Base-by-base conservation (phyloP, 106 monocot genomes). In the Acorus gramineus region DNA sequence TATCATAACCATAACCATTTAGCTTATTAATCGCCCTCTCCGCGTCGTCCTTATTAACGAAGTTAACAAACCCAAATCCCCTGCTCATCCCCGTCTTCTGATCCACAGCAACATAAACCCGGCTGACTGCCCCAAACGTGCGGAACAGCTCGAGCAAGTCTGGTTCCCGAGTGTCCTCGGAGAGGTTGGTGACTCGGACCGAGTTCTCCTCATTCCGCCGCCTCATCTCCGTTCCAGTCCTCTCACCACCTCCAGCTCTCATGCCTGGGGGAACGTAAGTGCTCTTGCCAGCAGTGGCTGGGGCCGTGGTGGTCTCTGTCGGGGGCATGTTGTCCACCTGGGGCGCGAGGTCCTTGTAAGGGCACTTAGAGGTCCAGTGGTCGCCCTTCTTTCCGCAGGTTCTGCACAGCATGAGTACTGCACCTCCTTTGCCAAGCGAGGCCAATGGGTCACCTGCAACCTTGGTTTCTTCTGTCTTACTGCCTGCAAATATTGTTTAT, bases 1-100 rank as follows among this genome's bases (percentile, higher is more conserved):
- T 93, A 71, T 93, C 93, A 52, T 93, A 93, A 8, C 93, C 93
- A 81, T 93, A 93, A 0, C 93, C 93, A 64, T 93, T 93, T 8
- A 93, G 89, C 76, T 93, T 93, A 59, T 79, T 86, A 50, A 93
- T 93, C 2, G 93, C 93, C 59, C 71, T 72, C 77, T 89, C 93
- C 0, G 89, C 93, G 68, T 93, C 93, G 68, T 93, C 93, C 71
- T 69, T 81, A 68, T 56, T 79, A 42, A 86, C 81, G 49, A 93
- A 93, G 55, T 93, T 93, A 49, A 93, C 86, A 46, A 93, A 93
- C 7, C 93, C 93, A 59, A 93, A 93, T 4, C 93, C 93, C 10
- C 89, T 60, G 46, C 93, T 93, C 2, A 81, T 71, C n/a, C 84
- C 83, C 11, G 86, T 86, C 77, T 89, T 93, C 75, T 89, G 89